phyloP scores from a whole-genome alignment of 768 basidiomycete genomes.

The Daedaleopsis sinensis region DNA sequence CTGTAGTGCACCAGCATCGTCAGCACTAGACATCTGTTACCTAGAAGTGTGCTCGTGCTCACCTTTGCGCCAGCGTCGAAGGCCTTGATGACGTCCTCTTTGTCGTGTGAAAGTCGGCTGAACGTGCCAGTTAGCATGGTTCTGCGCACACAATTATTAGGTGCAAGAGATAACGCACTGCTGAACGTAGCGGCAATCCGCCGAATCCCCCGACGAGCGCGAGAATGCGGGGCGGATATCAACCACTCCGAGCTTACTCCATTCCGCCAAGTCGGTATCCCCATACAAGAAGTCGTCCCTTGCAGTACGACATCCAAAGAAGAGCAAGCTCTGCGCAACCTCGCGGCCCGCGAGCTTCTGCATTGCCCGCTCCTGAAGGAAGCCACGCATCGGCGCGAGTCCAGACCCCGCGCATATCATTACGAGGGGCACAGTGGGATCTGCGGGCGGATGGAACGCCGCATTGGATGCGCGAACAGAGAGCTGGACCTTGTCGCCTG shows the following conservation, averaged over 20 bases:
- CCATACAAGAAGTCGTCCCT: constrained; percentile 44
- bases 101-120: constrained; percentile 47
- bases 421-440: too few species aligned
- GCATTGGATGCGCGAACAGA: constrained; percentile 40
- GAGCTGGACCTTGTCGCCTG: constrained; percentile 44
- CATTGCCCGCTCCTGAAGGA: constrained; percentile 51
- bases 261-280: constrained; percentile 41
- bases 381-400: constrained; percentile 52
- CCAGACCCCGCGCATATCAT: constrained; percentile 38
- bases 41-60: background rate
- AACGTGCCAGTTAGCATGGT: background rate
- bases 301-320: constrained; percentile 47
- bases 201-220: constrained; percentile 16
- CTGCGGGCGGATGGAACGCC: too few species aligned
- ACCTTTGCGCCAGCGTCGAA: constrained; percentile 40
- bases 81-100: constrained; percentile 32
- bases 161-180: background rate
- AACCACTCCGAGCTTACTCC: constrained; percentile 43
- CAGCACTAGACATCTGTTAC: background rate
- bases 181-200: constrained; percentile 20
- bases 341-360: constrained; percentile 45
- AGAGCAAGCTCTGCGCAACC: constrained; percentile 42
- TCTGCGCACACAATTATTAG: background rate
- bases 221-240: constrained; percentile 47
- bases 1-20: constrained; percentile 15